phyloP scores from a whole-genome alignment of 306 rosid genomes.

The Vicia villosa region DNA sequence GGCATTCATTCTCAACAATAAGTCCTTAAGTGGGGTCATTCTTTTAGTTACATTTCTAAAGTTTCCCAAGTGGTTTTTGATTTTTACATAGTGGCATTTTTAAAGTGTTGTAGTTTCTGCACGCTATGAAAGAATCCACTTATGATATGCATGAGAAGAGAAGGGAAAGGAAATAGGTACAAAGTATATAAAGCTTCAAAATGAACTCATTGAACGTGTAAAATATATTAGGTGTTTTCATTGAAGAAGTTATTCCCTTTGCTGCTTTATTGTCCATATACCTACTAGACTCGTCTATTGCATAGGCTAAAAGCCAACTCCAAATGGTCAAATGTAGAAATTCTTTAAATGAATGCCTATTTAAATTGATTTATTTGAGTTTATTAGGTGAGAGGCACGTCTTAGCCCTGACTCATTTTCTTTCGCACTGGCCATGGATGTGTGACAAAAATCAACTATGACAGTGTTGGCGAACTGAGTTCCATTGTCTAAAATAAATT shows the following conservation, averaged over 20 bases:
- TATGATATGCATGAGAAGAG: not conserved
- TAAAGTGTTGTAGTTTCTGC: not conserved
- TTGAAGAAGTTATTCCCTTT: not conserved
- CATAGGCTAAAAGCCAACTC: not conserved
- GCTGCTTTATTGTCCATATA: not conserved
- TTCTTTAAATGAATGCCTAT: too few species aligned
- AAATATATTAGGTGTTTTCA: not conserved
- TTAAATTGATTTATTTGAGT: too few species aligned
- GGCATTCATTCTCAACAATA: constrained; percentile 22
- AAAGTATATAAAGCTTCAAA: not conserved
- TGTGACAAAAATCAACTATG: too few species aligned
- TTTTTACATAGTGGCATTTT: not conserved
- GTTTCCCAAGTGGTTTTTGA: not conserved
- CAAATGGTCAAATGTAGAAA: not conserved
- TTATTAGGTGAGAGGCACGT: too few species aligned
- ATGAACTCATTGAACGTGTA: not conserved
- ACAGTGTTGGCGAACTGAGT: too few species aligned
- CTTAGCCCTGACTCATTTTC: too few species aligned
- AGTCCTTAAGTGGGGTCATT: constrained; percentile 1
- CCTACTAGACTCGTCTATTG: not conserved
- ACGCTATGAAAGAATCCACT: not conserved
- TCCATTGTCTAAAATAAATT: too few species aligned
- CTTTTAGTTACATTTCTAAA: constrained; percentile 27
- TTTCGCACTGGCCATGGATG: too few species aligned
- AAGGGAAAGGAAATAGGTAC: not conserved